phyloP scores from a whole-genome alignment of 805 yeast species.

The Pichia eremophila region DNA sequence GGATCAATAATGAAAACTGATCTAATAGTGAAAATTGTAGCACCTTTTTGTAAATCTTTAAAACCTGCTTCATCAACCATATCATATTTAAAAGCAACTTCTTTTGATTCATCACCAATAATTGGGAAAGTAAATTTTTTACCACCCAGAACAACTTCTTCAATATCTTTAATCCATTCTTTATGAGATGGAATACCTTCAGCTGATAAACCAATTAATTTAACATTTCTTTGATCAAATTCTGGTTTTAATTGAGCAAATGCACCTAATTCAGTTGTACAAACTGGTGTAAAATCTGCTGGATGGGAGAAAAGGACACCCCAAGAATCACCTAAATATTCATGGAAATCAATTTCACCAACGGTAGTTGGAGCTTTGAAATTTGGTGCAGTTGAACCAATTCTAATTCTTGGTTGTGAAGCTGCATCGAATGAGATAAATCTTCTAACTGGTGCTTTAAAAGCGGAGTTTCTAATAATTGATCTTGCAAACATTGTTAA shows the following conservation, averaged over 20 bases:
- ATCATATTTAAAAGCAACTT: slow-evolving; percentile 75
- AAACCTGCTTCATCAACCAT: slow-evolving; percentile 84
- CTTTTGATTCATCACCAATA: slow-evolving; percentile 78
- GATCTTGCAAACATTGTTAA: slow-evolving; percentile 15
- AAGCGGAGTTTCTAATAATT: slow-evolving; percentile 11
- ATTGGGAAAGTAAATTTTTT: slow-evolving; percentile 78
- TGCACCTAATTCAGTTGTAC: slow-evolving; percentile 94
- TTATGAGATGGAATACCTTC: slow-evolving; percentile 73
- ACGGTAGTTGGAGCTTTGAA: slow-evolving; percentile 74
- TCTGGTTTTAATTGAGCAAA: slow-evolving; percentile 85
- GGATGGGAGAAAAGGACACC: slow-evolving; percentile 87
- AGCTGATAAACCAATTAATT: slow-evolving; percentile 85
- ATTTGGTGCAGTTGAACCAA: slow-evolving; percentile 82
- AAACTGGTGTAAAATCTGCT: slow-evolving; percentile 93
- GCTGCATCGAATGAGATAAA: slow-evolving; percentile 39
- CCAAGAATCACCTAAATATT: slow-evolving; percentile 82
- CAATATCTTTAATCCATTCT: slow-evolving; percentile 86
- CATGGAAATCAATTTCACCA: slow-evolving; percentile 81
- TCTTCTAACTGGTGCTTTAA: slow-evolving; percentile 22
- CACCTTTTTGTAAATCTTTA: slow-evolving; percentile 55
- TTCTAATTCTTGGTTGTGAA: slow-evolving; percentile 57
- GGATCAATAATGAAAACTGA: slow-evolving; percentile 91
- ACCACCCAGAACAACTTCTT: slow-evolving; percentile 64
- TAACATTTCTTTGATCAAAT: slow-evolving; percentile 74
- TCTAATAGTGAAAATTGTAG: slow-evolving; percentile 80